Evolutionary conservation across 345 rosid genomes (phyloP).

Genomic region (Orychophragmus violaceus): DNA sequence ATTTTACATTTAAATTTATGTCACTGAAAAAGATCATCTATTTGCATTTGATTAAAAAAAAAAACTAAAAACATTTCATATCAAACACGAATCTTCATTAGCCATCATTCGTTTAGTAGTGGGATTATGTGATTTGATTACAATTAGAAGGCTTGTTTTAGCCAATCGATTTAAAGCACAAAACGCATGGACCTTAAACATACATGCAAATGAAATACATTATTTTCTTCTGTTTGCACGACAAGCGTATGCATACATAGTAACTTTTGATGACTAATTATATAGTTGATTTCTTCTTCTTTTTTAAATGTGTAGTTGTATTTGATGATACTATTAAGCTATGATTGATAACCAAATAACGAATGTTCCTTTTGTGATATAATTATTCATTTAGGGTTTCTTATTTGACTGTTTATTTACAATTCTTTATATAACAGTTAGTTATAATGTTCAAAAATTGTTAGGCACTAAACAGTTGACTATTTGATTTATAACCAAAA

Average conservation of each 20-base stretch:
- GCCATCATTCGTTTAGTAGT: slow-evolving; percentile 11
- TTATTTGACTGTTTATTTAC: not conserved
- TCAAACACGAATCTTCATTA: no score
- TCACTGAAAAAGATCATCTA: no score
- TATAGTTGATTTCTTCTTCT: not conserved
- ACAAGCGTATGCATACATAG: not conserved
- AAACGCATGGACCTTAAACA: not conserved
- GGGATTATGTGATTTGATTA: not conserved
- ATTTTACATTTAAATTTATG: no score
- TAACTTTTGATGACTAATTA: not conserved
- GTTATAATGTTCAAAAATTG: no score
- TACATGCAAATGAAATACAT: not conserved
- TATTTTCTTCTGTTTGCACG: not conserved
- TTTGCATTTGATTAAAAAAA: no score
- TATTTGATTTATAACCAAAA: no score
- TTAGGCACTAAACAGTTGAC: no score
- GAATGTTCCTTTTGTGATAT: not conserved
- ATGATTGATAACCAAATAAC: not conserved
- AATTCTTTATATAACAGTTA: not conserved
- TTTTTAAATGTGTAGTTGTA: not conserved
- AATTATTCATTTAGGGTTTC: not conserved
- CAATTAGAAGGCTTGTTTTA: slow-evolving; percentile 11
- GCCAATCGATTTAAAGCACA: slow-evolving; percentile 9
- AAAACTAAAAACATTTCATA: no score
- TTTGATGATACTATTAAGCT: not conserved